Conservation (phyloP, 495 filamentous ascomycete species). For the Amniculicola lignicola region DNA sequence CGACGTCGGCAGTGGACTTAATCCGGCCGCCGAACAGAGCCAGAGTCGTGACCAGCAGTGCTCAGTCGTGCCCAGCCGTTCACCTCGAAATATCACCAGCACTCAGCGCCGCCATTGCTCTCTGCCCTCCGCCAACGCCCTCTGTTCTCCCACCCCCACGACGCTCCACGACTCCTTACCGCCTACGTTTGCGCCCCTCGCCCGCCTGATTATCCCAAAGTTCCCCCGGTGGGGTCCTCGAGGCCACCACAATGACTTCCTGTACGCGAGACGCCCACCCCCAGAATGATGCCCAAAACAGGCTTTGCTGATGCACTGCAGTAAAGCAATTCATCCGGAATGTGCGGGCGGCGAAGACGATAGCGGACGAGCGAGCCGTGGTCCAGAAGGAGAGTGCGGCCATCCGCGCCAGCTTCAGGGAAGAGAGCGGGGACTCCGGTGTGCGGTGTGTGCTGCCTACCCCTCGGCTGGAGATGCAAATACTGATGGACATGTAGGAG, state of each 20-base stretch:
- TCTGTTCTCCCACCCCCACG: neutral
- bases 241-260: constrained; percentile 61
- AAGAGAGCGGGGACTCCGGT: constrained; percentile 89
- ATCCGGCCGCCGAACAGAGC: too few species aligned
- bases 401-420: constrained; percentile 92
- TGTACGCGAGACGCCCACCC: constrained; percentile 48
- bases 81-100: neutral
- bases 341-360: constrained; percentile 95
- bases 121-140: too few species aligned
- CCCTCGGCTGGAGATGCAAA: neutral
- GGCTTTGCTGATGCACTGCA: constrained; percentile 40
- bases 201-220: constrained; percentile 4
- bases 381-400: constrained; percentile 98
- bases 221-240: constrained; percentile 31
- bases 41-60: too few species aligned
- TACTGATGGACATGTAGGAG: constrained; percentile 54
- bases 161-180: neutral
- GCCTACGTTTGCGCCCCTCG: too few species aligned
- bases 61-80: too few species aligned
- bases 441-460: constrained; percentile 61
- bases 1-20: too few species aligned
- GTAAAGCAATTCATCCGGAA: constrained; percentile 99
- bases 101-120: neutral
- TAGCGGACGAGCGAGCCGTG: constrained; percentile 95
- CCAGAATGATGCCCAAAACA: neutral